These are phyloP conservation scores for Daedalea quercina DNA, from an alignment of 768 basidiomycete species.

Conservation along the genomic window DNA sequence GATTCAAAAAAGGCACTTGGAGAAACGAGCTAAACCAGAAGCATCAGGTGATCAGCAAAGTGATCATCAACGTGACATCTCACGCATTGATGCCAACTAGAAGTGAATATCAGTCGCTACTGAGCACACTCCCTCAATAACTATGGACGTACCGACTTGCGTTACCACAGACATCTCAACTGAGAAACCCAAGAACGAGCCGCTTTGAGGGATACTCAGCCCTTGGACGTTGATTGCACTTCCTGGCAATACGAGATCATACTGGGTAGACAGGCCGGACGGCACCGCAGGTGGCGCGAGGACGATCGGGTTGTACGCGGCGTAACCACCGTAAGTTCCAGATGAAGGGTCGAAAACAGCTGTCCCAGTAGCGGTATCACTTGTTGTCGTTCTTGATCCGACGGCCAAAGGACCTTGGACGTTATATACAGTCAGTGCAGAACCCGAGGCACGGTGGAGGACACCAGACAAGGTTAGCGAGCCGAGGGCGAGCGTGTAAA, in stretches of 20 bases:
- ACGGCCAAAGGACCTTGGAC: slow-evolving; percentile 13
- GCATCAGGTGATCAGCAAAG: neutral
- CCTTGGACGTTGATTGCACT: slow-evolving; percentile 16
- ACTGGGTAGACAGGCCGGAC: slow-evolving; percentile 14
- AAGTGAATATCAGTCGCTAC: neutral
- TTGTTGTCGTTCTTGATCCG: neutral
- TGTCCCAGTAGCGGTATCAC: slow-evolving; percentile 2
- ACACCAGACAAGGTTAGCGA: neutral
- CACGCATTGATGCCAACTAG: slow-evolving; percentile 50
- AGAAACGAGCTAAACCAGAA: slow-evolving; percentile 35
- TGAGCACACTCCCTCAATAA: neutral
- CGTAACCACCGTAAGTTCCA: neutral
- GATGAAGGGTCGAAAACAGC: neutral
- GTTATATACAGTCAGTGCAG: slow-evolving; percentile 19
- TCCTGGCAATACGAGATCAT: slow-evolving; percentile 13
- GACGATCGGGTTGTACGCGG: slow-evolving; percentile 1
- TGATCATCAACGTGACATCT: slow-evolving; percentile 3
- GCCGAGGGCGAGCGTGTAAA: neutral
- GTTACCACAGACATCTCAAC: slow-evolving; percentile 70
- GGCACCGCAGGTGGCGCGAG: slow-evolving; percentile 20
- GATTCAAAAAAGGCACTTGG: slow-evolving; percentile 67
- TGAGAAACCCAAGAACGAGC: slow-evolving; percentile 67
- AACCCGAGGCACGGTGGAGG: neutral
- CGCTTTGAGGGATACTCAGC: slow-evolving; percentile 38
- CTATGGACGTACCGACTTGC: slow-evolving; percentile 41